Conservation (phyloP, 805 yeast genomes). For the Candida awuae region DNA sequence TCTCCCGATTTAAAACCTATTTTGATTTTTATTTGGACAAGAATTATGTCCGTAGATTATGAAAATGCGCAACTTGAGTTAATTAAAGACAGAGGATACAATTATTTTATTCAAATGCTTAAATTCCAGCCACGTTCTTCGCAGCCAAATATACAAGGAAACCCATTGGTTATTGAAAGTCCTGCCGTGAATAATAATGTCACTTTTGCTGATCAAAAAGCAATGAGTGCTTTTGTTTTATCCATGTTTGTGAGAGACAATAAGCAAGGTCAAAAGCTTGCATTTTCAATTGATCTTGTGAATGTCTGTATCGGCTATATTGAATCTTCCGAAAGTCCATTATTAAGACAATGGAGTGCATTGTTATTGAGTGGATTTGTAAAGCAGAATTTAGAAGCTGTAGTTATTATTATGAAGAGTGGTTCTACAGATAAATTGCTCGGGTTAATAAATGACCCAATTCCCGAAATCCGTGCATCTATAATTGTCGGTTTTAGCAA, state of each 20-base stretch:
- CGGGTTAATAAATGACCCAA: conserved; percentile 69
- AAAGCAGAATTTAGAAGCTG: conserved; percentile 65
- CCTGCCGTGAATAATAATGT: conserved; percentile 32
- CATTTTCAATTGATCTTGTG: conserved; percentile 67
- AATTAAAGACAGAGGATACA: conserved; percentile 83
- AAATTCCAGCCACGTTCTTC: conserved; percentile 32
- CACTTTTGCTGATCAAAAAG: conserved; percentile 73
- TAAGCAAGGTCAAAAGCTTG: conserved; percentile 68
- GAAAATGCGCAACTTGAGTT: conserved; percentile 85
- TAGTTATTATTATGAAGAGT: conserved; percentile 58
- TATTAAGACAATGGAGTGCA: conserved; percentile 88
- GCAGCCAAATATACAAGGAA: conserved; percentile 14
- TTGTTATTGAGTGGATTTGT: conserved; percentile 71
- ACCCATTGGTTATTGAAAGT: conserved; percentile 22
- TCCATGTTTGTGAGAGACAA: conserved; percentile 78
- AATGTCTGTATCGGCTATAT: conserved; percentile 58
- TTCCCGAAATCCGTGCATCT: conserved; percentile 91
- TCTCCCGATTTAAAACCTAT: conserved; percentile 94
- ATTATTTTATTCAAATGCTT: conserved; percentile 76
- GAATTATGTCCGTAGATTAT: conserved; percentile 93
- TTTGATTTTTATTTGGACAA: conserved; percentile 92
- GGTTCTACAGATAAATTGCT: conserved; percentile 52
- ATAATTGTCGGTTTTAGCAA: conserved; percentile 65
- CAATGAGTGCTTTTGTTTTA: conserved; percentile 89
- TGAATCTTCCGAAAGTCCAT: conserved; percentile 70